These are phyloP conservation scores for Symbiodinium natans DNA, from an alignment of 73 alveolate species.

Conservation along the genomic window DNA sequence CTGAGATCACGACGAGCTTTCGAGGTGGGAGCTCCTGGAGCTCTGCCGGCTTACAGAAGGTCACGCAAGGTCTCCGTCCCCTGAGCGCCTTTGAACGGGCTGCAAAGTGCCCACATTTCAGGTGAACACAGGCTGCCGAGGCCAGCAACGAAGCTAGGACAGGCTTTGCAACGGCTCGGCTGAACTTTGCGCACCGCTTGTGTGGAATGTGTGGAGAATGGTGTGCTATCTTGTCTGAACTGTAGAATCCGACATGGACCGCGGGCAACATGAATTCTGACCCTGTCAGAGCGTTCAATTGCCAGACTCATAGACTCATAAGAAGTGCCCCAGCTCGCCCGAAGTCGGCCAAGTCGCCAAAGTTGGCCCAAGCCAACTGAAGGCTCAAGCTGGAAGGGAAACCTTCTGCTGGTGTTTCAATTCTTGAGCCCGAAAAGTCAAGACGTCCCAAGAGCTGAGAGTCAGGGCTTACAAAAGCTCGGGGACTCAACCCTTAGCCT, in stretches of 20 bases:
- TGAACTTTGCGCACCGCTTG: background rate
- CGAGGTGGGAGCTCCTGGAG: background rate
- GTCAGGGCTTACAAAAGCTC: background rate
- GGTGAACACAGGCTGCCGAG: background rate
- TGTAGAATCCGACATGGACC: background rate
- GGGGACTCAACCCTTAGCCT: background rate
- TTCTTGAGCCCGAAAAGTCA: background rate
- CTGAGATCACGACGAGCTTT: conserved; percentile 30
- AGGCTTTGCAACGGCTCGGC: background rate
- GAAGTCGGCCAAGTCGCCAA: no score
- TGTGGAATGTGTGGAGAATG: background rate
- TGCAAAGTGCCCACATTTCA: background rate
- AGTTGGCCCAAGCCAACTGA: no score
- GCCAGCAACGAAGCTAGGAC: background rate
- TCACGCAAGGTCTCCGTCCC: background rate
- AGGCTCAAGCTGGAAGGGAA: no score
- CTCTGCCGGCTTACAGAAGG: background rate
- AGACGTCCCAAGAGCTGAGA: background rate
- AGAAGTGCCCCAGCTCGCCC: no score
- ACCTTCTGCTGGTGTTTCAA: background rate
- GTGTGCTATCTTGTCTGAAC: background rate
- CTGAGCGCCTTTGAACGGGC: background rate
- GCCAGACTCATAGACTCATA: no score
- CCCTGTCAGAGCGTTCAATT: no score
- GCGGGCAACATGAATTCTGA: background rate